Percentiles rank a stretch among this genome's conserved stretches.
phyloP scores from a whole-genome alignment of 768 basidiomycete genomes.

The Polyporus arcularius region DNA sequence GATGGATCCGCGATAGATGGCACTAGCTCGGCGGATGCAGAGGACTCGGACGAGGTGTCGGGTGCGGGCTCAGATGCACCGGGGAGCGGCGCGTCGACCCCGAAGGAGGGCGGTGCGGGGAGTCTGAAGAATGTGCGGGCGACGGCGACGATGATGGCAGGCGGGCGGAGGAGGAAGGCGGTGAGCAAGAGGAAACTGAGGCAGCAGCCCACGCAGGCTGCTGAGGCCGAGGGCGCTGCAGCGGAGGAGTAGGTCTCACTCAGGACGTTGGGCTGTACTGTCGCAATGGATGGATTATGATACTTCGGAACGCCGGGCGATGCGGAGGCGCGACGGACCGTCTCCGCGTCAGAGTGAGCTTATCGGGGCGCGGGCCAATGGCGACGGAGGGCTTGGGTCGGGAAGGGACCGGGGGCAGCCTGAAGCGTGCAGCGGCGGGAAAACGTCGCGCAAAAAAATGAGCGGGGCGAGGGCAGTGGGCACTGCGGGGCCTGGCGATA shows the following conservation, averaged over 20 bases:
- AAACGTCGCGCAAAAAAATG: not conserved
- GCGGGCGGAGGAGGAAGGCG: conserved; percentile 65
- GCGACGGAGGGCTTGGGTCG: not conserved
- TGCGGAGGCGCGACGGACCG: too few relatives aligned
- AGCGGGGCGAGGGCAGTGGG: not conserved
- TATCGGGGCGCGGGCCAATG: not conserved
- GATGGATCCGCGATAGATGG: conserved; percentile 12
- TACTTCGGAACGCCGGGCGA: too few relatives aligned
- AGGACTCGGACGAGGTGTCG: conserved; percentile 43
- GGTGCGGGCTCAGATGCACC: conserved; percentile 47
- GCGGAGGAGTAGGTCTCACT: too few relatives aligned
- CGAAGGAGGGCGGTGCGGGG: conserved; percentile 29
- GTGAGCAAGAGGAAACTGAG: conserved; percentile 47
- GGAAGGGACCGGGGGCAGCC: too few relatives aligned
- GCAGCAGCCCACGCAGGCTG: not conserved
- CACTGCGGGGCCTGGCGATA: not conserved
- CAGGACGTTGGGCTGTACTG: not conserved
- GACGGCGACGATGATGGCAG: conserved; percentile 51
- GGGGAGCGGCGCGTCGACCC: conserved; percentile 42
- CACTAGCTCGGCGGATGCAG: conserved; percentile 23
- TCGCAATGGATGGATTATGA: not conserved
- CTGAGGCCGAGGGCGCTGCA: not conserved
- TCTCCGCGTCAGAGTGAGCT: too few relatives aligned
- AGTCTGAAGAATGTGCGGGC: conserved; percentile 29
- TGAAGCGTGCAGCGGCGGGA: not conserved